phyloP scores from a whole-genome alignment of 2,329 filamentous ascomycete genomes.

The Ceratocystiopsis sp. region DNA sequence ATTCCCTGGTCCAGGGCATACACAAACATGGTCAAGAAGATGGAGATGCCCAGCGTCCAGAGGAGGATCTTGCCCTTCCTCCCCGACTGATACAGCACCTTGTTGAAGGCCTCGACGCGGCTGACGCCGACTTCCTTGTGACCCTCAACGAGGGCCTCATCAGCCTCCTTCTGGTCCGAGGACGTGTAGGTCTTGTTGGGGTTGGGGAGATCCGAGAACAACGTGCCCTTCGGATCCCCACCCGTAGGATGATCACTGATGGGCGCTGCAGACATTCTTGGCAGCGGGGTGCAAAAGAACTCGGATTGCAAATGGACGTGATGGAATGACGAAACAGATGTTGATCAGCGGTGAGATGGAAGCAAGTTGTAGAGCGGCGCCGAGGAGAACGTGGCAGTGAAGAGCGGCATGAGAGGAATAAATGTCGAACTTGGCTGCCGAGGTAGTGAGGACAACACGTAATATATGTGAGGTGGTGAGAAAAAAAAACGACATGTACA shows the following conservation, averaged over 20 bases:
- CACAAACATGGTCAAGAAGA: slow-evolving; percentile 19
- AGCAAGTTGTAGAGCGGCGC: no score
- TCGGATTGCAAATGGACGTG: background rate
- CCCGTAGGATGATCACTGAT: background rate
- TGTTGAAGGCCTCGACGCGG: slow-evolving; percentile 22
- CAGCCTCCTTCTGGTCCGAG: background rate
- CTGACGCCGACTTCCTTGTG: slow-evolving; percentile 14
- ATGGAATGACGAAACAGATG: no score
- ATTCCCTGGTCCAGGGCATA: slow-evolving; percentile 22
- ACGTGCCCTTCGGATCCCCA: slow-evolving; percentile 7
- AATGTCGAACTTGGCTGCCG: background rate
- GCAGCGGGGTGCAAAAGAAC: background rate
- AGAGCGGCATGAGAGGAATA: slow-evolving; percentile 1
- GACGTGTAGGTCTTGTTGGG: no score
- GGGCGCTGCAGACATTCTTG: background rate
- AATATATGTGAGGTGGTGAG: background rate
- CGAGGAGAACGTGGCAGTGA: no score
- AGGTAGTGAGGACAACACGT: background rate
- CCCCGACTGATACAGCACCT: slow-evolving; percentile 21
- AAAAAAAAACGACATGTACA: background rate
- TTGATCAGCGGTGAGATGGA: no score
- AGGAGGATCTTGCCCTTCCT: slow-evolving; percentile 13
- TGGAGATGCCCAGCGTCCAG: slow-evolving; percentile 22
- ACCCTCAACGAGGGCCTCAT: slow-evolving; percentile 13
- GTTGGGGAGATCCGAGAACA: no score